Evolutionary conservation across 352 stramenopile genomes (phyloP), one percentile per base, ranked within the genome.

Genomic region (Pythium chondricola): DNA sequence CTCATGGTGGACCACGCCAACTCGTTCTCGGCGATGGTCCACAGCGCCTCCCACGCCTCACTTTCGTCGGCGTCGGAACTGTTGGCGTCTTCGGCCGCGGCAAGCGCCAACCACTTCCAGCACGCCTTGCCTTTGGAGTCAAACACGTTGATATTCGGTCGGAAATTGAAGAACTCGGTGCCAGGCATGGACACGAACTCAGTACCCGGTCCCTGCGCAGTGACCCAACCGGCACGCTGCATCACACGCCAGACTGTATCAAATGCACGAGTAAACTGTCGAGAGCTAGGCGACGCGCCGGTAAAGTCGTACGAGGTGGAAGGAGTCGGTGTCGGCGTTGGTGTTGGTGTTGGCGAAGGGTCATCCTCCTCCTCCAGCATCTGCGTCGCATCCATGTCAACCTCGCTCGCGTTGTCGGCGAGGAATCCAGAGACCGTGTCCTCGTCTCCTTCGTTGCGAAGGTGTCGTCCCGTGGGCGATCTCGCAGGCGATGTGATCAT

Each of bases 111-210:
- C 61, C 76, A 88, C 43, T 90, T 90, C 79, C 79, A 90, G 47
- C 73, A 86, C 14, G 79, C 79, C 58, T 90, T 88, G 14, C 68
- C 57, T 55, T 83, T 85, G 22, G 65, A 74, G 62, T 90, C 79
- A 25, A 90, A 90, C 39, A 88, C 74, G 61, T 88, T 90, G 38
- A 90, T 74, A 57, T 88, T 90, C 20, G 79, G 79, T 31, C 76
- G 75, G 30, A 90, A 90, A 56, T 84, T 86, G 65, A 85, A 86
- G 43, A 90, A 90, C 54, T 83, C 65, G 25, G 83, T 83, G 22
- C 64, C 75, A 0, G 79, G 79, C 79, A 90, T 90, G 16, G 74
- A 69, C 37, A 78, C 84, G 39, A 88, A 87, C 43, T 84, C 44
- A 3, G 71, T 83, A 47, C 81, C 80, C 8, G 53, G 53, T 2